Evolutionary conservation across 345 rosid genomes (phyloP).

Genomic region (Eucalyptus lansdowneana): DNA sequence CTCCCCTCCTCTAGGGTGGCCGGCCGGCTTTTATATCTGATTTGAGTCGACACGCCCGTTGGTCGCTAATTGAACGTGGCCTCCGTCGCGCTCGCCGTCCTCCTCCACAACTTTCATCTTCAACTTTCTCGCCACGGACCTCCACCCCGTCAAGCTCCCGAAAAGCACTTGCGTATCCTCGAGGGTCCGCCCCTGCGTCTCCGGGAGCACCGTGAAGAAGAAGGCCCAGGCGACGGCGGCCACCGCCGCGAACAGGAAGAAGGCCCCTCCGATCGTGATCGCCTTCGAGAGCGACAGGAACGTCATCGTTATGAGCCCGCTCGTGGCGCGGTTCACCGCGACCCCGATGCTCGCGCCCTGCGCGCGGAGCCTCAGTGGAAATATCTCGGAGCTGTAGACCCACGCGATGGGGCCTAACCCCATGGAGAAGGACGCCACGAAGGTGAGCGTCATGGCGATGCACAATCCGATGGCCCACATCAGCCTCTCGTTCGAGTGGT

Average conservation of each 20-base stretch:
- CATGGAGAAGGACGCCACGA: conserved; percentile 64
- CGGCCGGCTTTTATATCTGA: not conserved
- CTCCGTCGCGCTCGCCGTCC: not conserved
- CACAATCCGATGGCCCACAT: conserved; percentile 56
- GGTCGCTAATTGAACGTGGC: not conserved
- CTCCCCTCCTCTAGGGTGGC: no score
- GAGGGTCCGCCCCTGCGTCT: conserved; percentile 68
- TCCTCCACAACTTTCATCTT: not conserved
- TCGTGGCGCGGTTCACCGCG: conserved; percentile 50
- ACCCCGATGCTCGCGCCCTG: conserved; percentile 70
- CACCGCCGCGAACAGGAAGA: conserved; percentile 46
- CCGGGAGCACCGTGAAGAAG: conserved; percentile 46
- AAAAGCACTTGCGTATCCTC: conserved; percentile 69
- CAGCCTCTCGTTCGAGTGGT: conserved; percentile 20
- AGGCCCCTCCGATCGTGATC: conserved; percentile 69
- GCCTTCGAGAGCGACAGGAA: conserved; percentile 39
- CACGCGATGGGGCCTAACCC: conserved; percentile 85
- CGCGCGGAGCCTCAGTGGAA: conserved; percentile 72
- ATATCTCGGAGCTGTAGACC: conserved; percentile 81
- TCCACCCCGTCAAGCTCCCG: conserved; percentile 34
- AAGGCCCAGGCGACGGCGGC: conserved; percentile 46
- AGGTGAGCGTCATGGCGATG: conserved; percentile 37
- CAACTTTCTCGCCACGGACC: conserved; percentile 14
- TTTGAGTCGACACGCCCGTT: not conserved
- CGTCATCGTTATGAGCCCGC: conserved; percentile 53